A percentile compares a stretch with the other conserved stretches of the same genome.
These are phyloP conservation scores for Leonotis leonurus DNA, from an alignment of 257 asterid species.

Conservation along the genomic window DNA sequence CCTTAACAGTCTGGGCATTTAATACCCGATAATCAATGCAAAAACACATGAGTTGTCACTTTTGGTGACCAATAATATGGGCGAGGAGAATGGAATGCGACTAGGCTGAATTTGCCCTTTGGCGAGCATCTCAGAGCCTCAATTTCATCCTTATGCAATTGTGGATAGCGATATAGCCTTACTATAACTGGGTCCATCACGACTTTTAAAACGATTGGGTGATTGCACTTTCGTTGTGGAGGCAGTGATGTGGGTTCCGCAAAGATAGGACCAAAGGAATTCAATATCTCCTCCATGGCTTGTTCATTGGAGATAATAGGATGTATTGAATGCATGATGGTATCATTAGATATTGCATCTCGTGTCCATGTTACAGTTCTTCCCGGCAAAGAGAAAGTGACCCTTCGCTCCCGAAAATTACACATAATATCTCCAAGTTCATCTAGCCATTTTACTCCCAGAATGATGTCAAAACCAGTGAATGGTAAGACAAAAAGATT, in stretches of 20 bases:
- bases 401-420: not conserved
- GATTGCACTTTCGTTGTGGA: not conserved
- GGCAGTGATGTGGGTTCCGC: not conserved
- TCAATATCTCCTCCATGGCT: not conserved
- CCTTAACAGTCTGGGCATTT: not conserved
- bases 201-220: not conserved
- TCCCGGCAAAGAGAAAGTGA: not conserved
- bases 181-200: not conserved
- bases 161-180: not conserved
- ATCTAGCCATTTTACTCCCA: not conserved
- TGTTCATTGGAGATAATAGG: no score
- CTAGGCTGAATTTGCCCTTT: not conserved
- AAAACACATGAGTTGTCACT: not conserved
- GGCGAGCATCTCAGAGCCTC: not conserved
- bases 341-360: not conserved
- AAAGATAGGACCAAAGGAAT: not conserved
- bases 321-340: not conserved
- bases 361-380: not conserved
- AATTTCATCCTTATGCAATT: not conserved
- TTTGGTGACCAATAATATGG: not conserved
- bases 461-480: not conserved
- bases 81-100: not conserved
- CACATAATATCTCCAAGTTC: not conserved
- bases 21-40: not conserved
- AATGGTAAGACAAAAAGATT: not conserved